Conservation (phyloP, 2,329 filamentous ascomycete species). For the Botrytis deweyae region DNA sequence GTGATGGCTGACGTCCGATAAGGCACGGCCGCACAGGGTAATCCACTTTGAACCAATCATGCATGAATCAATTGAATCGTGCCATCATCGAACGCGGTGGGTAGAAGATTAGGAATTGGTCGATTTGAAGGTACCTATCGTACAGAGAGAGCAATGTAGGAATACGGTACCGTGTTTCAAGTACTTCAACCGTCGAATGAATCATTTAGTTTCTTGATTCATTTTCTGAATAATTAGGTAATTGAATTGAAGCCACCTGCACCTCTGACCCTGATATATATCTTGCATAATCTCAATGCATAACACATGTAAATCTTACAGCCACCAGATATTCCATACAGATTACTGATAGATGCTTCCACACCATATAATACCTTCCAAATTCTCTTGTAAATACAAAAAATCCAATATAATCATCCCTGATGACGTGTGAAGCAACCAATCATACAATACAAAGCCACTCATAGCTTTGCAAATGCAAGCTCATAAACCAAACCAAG, state of each 20-base stretch:
- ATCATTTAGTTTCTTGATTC: neutral
- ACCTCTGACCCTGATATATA: neutral
- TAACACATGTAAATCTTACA: neutral
- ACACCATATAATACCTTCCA: neutral
- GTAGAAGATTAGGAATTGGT: neutral
- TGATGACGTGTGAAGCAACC: neutral
- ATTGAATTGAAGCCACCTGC: neutral
- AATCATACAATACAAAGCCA: neutral
- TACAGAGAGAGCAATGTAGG: too few relatives aligned
- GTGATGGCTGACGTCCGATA: neutral
- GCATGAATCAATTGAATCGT: neutral
- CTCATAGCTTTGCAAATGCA: conserved; percentile 61
- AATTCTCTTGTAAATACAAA: neutral
- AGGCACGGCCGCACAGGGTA: neutral
- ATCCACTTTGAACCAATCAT: neutral
- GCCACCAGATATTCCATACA: neutral
- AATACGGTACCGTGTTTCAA: neutral
- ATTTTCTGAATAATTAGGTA: neutral
- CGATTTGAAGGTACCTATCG: neutral
- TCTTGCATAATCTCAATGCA: neutral
- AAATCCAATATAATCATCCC: neutral
- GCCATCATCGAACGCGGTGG: neutral
- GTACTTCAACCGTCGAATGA: neutral
- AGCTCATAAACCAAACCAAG: conserved; percentile 82
- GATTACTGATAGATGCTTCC: neutral